Evolutionary conservation across 768 basidiomycete genomes (phyloP).

Genomic region (Lanmaoa rubissima): DNA sequence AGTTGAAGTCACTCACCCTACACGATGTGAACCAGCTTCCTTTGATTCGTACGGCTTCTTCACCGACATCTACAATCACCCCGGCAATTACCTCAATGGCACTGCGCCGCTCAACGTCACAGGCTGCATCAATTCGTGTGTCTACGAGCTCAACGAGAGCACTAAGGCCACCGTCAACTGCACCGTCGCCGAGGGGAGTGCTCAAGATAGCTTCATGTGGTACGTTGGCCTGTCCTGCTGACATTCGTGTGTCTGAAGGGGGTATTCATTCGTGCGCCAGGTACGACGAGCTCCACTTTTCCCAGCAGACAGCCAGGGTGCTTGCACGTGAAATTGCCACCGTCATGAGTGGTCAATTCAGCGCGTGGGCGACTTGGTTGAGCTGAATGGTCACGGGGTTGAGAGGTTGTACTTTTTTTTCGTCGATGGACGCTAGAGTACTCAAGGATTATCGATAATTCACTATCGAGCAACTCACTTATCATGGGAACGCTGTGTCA

Average conservation of each 20-base stretch:
- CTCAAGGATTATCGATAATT: neutral
- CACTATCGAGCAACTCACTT: neutral
- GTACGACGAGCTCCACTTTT: conserved; percentile 57
- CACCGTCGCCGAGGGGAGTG: conserved; percentile 37
- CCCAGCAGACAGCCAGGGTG: conserved; percentile 55
- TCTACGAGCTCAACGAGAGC: conserved; percentile 31
- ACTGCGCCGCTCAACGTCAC: conserved; percentile 61
- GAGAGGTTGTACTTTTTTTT: neutral
- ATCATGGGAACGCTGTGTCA: neutral
- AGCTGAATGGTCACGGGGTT: conserved; percentile 27
- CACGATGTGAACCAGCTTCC: conserved; percentile 36
- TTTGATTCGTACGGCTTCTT: conserved; percentile 65
- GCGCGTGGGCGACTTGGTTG: conserved; percentile 51
- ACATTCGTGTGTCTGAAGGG: neutral
- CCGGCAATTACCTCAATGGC: conserved; percentile 56
- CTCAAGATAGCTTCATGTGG: conserved; percentile 60
- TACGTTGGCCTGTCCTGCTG: conserved; percentile 25
- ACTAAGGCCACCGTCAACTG: conserved; percentile 31
- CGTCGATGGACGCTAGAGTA: neutral
- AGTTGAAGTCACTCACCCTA: neutral
- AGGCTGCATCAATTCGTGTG: conserved; percentile 48
- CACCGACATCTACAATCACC: conserved; percentile 53
- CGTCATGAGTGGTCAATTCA: conserved; percentile 43
- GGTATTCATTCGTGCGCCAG: neutral
- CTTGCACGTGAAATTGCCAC: conserved; percentile 51